phyloP scores from a whole-genome alignment of 257 asterid species.

The Solanum rostratum region DNA sequence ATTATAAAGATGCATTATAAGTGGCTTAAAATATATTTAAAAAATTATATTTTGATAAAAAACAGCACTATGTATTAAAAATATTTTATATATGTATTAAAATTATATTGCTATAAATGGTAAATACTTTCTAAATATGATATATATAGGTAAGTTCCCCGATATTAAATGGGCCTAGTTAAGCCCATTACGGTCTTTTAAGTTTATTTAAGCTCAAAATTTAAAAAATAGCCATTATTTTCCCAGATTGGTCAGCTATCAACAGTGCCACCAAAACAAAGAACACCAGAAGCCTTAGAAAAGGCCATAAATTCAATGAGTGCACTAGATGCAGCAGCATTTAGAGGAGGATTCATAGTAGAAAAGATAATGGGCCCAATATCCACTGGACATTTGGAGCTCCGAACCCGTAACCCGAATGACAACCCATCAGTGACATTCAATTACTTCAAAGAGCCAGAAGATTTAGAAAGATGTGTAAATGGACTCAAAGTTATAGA shows the following conservation, averaged over 20 bases:
- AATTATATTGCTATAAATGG: too few species aligned
- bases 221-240: neutral
- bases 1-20: too few species aligned
- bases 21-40: too few species aligned
- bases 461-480: constrained; percentile 55
- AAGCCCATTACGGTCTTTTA: neutral
- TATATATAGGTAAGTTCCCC: too few species aligned
- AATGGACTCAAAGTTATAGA: constrained; percentile 54
- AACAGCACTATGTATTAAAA: too few species aligned
- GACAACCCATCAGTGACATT: constrained; percentile 69
- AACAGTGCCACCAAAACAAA: constrained; percentile 74
- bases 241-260: constrained; percentile 75
- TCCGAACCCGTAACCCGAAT: constrained; percentile 31
- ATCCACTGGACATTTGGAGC: constrained; percentile 55
- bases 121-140: too few species aligned
- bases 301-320: constrained; percentile 44
- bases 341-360: constrained; percentile 70
- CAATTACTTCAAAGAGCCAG: constrained; percentile 62
- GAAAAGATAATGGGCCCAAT: constrained; percentile 69
- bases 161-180: neutral
- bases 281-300: constrained; percentile 58
- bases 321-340: constrained; percentile 27
- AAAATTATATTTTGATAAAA: too few species aligned
- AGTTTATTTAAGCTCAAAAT: neutral
- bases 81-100: too few species aligned